Evolutionary conservation across 768 basidiomycete species (phyloP).

Genomic region (Pholiota microspora): DNA sequence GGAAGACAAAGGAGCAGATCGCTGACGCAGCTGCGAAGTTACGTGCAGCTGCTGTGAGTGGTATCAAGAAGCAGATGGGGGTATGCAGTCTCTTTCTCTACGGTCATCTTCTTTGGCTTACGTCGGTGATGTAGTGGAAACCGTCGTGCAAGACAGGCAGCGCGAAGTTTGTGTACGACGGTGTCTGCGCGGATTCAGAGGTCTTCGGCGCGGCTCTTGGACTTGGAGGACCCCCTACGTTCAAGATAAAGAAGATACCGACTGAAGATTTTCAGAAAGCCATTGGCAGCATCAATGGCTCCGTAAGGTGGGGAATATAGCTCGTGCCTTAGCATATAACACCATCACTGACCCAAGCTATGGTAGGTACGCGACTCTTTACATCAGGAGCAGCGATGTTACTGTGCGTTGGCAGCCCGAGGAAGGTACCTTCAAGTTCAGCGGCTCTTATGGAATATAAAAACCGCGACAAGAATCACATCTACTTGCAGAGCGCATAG

Average conservation of each 20-base stretch:
- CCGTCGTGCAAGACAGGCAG: constrained; percentile 43
- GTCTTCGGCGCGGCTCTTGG: constrained; percentile 46
- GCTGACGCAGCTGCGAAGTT: constrained; percentile 38
- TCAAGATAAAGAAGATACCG: constrained; percentile 47
- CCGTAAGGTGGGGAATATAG: constrained; percentile 29
- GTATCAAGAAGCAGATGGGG: constrained; percentile 51
- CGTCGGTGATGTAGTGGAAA: constrained; percentile 39
- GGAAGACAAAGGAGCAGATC: constrained; percentile 27
- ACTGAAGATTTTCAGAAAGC: constrained; percentile 29
- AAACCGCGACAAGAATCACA: neutral
- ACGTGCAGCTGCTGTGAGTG: constrained; percentile 40
- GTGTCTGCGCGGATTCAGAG: constrained; percentile 44
- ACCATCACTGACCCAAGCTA: neutral
- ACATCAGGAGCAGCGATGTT: constrained; percentile 37
- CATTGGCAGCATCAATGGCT: constrained; percentile 32
- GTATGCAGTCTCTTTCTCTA: constrained; percentile 7
- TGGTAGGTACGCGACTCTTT: constrained; percentile 39
- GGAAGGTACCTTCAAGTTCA: constrained; percentile 57
- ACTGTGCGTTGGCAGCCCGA: constrained; percentile 42
- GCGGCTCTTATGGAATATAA: constrained; percentile 41
- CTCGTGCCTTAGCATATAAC: neutral
- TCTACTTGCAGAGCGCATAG: too few species aligned
- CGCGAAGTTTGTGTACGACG: constrained; percentile 52
- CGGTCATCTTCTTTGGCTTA: neutral
- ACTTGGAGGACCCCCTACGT: constrained; percentile 42